phyloP scores from a whole-genome alignment of 2,329 filamentous ascomycete species.

The Alternaria alternata region DNA sequence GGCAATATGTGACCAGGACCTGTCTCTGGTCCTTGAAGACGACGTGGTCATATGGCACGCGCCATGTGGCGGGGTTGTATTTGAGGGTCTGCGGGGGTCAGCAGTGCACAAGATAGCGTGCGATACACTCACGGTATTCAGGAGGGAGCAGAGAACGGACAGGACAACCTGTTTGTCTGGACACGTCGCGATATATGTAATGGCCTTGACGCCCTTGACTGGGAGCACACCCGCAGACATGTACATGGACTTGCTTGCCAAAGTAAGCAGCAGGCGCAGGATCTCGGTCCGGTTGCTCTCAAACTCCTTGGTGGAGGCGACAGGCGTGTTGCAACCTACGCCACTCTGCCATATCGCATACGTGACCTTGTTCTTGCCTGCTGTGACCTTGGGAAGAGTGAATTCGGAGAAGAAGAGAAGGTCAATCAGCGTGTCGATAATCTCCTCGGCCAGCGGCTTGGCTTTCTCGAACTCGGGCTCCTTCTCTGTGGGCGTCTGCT shows the following conservation, averaged over 20 bases:
- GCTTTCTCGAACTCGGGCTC: constrained; percentile 77
- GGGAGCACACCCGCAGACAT: constrained; percentile 82
- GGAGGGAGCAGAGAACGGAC: constrained; percentile 86
- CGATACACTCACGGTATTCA: constrained; percentile 79
- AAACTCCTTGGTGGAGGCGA: constrained; percentile 87
- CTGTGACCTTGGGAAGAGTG: constrained; percentile 77
- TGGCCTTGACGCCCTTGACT: constrained; percentile 79
- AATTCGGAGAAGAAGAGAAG: constrained; percentile 91
- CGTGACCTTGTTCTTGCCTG: constrained; percentile 79
- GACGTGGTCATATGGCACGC: constrained; percentile 90
- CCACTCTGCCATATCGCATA: constrained; percentile 99
- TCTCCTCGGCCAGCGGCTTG: constrained; percentile 88
- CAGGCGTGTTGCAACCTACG: constrained; percentile 90
- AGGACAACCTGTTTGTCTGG: constrained; percentile 91
- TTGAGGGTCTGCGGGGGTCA: constrained; percentile 76
- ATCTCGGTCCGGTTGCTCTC: constrained; percentile 95
- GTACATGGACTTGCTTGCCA: constrained; percentile 94
- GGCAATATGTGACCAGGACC: constrained; percentile 86
- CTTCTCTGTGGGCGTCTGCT: constrained; percentile 54
- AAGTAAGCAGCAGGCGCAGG: constrained; percentile 80
- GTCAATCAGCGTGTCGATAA: constrained; percentile 89
- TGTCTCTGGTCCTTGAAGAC: constrained; percentile 92
- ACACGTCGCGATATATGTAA: constrained; percentile 89
- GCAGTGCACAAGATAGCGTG: neutral
- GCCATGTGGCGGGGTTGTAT: constrained; percentile 94